phyloP scores from a whole-genome alignment of 1,284 basidiomycete species.

The Ustilago loliicola region DNA sequence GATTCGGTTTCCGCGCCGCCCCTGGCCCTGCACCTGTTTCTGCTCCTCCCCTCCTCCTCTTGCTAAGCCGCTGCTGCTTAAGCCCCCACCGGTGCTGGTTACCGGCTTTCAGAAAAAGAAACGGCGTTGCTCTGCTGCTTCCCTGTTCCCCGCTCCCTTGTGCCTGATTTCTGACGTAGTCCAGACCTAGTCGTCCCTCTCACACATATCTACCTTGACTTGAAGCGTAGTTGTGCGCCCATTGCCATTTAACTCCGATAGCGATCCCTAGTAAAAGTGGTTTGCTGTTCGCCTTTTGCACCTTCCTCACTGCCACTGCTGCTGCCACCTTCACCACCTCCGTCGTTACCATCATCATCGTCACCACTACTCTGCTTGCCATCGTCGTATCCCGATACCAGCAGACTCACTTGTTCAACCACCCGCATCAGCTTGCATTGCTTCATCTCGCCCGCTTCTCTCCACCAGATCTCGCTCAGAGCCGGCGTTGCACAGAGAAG shows the following conservation, averaged over 20 bases:
- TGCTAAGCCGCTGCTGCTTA: not conserved
- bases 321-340: not conserved
- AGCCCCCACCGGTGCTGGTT: slow-evolving; percentile 11
- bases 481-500: too few relatives aligned
- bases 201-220: not conserved
- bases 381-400: not conserved
- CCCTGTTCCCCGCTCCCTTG: not conserved
- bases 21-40: not conserved
- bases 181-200: slow-evolving; percentile 8
- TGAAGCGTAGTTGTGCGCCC: not conserved
- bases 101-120: slow-evolving; percentile 3
- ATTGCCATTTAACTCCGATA: slow-evolving; percentile 1
- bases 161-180: not conserved
- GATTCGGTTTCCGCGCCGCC: slow-evolving; percentile 5
- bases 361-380: not conserved
- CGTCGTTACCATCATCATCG: not conserved
- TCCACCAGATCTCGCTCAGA: too few relatives aligned
- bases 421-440: too few relatives aligned
- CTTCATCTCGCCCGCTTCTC: too few relatives aligned
- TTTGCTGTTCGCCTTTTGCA: not conserved
- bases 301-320: not conserved
- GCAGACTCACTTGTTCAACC: too few relatives aligned
- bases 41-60: not conserved
- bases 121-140: not conserved
- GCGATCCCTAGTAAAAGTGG: not conserved